Evolutionary conservation across 768 basidiomycete genomes (phyloP), one percentile per base, ranked within the genome.

Genomic region (Xerocomus brunneocitrinus): DNA sequence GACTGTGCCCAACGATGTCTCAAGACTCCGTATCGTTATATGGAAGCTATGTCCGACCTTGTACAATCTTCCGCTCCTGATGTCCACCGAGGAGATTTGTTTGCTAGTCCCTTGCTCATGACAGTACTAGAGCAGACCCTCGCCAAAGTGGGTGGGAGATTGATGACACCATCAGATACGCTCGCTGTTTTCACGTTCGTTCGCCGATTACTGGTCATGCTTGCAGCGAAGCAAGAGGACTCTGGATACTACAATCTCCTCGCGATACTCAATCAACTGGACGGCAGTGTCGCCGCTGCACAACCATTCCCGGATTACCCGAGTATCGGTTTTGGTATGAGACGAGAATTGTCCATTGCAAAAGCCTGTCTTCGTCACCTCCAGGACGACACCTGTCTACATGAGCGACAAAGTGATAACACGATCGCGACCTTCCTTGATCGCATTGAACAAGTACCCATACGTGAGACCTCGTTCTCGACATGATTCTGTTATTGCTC

Each of bases 11-110:
- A 87, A 53, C 78, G 90, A 16, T 93, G 87, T 59, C 64, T 86
- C 57, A 91, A 88, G 68, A 87, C 86, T 2, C 90, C 92, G 0
- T 89, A 93, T 66, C 79, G 82, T 28, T 98, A 95, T 64, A 76
- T 95, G 49, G 94, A 97, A 61, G 84, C 84, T 24, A 69, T 85
- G 56, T 66, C 77, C 6, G 62, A 68, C 0, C 63, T 82, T 22
- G 51, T 52, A 4, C 59, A 55, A 48, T 62, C 49, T 6, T 62
- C 54, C 38, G 36, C 34, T n/a, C 36, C 24, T 27, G 38, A 51
- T 38, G 25, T 52, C 14, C 56, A 58, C 39, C 60, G 50, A 50
- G 56, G n/a, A 60, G 74, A 75, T 19, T 53, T 58, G 10, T 70
- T 74, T 34, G 80, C 85, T 4, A 91, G 89, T 57, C 90, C 93